Conservation (phyloP, 306 rosid species). For the Medicago lupulina region DNA sequence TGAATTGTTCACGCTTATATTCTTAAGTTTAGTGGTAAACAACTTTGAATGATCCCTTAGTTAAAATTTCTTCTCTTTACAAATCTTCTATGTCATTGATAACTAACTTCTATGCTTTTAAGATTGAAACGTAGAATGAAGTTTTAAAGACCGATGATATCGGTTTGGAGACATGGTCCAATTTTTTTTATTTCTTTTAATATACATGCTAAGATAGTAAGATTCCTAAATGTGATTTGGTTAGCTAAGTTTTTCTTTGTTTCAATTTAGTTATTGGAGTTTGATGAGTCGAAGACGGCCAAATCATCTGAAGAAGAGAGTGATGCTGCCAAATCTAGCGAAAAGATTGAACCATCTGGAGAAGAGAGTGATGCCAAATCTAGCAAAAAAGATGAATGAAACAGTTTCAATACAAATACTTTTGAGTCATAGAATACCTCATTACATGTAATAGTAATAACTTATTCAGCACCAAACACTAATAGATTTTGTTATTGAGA, state of each 20-base stretch:
- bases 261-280: slow-evolving; percentile 68
- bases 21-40: neutral
- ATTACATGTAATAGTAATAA: slow-evolving; percentile 58
- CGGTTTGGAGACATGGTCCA: neutral
- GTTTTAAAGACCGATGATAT: neutral
- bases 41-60: neutral
- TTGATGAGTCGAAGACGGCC: slow-evolving; percentile 70
- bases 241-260: slow-evolving; percentile 2
- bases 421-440: slow-evolving; percentile 34
- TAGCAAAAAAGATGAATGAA: slow-evolving; percentile 70
- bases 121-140: neutral
- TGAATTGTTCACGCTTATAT: neutral
- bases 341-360: slow-evolving; percentile 59
- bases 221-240: slow-evolving; percentile 8
- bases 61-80: neutral
- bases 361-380: slow-evolving; percentile 56
- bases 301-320: slow-evolving; percentile 54
- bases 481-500: slow-evolving; percentile 53
- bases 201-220: neutral
- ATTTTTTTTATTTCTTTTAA: neutral
- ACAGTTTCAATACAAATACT: slow-evolving; percentile 12
- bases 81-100: neutral
- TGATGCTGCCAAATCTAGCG: slow-evolving; percentile 48
- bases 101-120: neutral
- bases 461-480: slow-evolving; percentile 43